A percentile compares a stretch with the other conserved stretches of the same genome.
Conservation (phyloP, 1,139 yeast genomes). For the Diutina neorugosa region DNA sequence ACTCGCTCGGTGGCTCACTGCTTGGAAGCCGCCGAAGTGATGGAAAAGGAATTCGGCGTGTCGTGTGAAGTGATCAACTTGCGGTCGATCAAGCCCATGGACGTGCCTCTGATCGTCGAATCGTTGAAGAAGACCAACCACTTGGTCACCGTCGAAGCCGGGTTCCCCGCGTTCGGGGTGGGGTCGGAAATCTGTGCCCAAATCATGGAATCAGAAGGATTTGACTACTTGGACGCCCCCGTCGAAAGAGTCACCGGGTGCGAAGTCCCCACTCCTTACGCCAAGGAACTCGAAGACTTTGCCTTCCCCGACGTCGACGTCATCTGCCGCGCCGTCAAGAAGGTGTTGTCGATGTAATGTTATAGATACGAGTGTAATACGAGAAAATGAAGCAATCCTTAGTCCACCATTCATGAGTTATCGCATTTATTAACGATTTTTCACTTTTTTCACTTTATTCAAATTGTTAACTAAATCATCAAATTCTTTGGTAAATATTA, state of each 20-base stretch:
- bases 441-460: background rate
- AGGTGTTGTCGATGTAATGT: slow-evolving; percentile 37
- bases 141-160: slow-evolving; percentile 90
- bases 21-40: slow-evolving; percentile 78
- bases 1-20: slow-evolving; percentile 82
- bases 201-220: slow-evolving; percentile 96
- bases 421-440: background rate
- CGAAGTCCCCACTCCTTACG: slow-evolving; percentile 99
- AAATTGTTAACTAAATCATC: too few relatives aligned
- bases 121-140: slow-evolving; percentile 96
- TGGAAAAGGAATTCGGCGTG: slow-evolving; percentile 77
- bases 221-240: slow-evolving; percentile 97
- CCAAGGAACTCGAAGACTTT: slow-evolving; percentile 90
- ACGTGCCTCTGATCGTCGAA: slow-evolving; percentile 71
- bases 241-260: slow-evolving; percentile 98
- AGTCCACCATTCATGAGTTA: background rate
- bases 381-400: background rate
- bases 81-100: slow-evolving; percentile 95
- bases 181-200: slow-evolving; percentile 98
- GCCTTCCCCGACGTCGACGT: slow-evolving; percentile 97
- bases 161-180: slow-evolving; percentile 97
- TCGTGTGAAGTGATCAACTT: slow-evolving; percentile 90
- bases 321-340: slow-evolving; percentile 82
- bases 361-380: background rate
- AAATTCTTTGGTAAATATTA: too few relatives aligned